Percentiles rank a stretch among this genome's conserved stretches.
Conservation (phyloP, 202 grass and related monocot species). For the Elaeis oleifera region DNA sequence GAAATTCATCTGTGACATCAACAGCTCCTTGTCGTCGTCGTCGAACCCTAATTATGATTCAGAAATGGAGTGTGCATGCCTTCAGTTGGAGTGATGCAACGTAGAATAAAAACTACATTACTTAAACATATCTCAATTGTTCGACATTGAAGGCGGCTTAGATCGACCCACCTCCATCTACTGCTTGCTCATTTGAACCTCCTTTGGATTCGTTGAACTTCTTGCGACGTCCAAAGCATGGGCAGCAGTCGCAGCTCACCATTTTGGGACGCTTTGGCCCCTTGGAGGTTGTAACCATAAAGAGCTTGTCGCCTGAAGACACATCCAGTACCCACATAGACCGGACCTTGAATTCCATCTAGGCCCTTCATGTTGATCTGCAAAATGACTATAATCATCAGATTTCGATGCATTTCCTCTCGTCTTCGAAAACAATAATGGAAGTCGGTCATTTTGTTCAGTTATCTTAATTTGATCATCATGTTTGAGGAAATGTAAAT, state of each 20-base stretch:
- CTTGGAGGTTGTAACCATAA: conserved; percentile 96
- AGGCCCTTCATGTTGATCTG: conserved; percentile 99
- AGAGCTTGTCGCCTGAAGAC: conserved; percentile 90
- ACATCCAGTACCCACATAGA: conserved; percentile 90
- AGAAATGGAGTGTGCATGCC: not conserved
- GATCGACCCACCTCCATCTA: conserved; percentile 30
- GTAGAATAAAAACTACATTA: no score
- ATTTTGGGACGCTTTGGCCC: conserved; percentile 87
- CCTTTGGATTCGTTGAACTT: conserved; percentile 64
- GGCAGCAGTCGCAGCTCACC: conserved; percentile 98
- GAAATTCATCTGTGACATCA: conserved; percentile 99
- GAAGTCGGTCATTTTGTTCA: no score
- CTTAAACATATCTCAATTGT: no score
- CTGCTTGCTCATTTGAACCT: conserved; percentile 43
- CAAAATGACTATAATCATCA: not conserved
- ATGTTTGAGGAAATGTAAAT: no score
- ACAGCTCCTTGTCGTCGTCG: conserved; percentile 64
- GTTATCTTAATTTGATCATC: no score
- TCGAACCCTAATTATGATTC: conserved; percentile 37
- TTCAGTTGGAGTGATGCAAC: not conserved
- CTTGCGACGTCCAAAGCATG: conserved; percentile 83
- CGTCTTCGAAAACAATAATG: no score
- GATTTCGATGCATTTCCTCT: no score
- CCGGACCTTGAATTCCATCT: conserved; percentile 93
- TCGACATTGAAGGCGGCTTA: no score